phyloP scores from a whole-genome alignment of 345 rosid species.

The Rhizophora mangle region DNA sequence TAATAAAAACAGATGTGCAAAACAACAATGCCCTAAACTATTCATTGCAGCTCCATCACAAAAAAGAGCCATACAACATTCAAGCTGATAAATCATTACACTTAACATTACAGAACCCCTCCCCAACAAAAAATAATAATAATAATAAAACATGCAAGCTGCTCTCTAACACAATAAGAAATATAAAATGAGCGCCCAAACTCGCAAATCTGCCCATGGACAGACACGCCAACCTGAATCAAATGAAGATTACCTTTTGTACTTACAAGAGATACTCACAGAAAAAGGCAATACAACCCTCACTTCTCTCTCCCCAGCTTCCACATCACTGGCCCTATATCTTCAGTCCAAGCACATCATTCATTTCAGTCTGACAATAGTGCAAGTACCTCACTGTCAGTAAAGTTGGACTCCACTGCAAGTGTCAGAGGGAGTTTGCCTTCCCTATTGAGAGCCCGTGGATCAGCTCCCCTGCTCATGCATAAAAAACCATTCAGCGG shows the following conservation, averaged over 20 bases:
- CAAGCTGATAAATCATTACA: conserved; percentile 24
- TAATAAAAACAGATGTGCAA: conserved; percentile 30
- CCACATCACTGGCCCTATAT: conserved; percentile 12
- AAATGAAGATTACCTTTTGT: conserved; percentile 19
- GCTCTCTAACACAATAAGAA: conserved; percentile 17
- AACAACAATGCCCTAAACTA: conserved; percentile 33
- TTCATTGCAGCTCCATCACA: conserved; percentile 23
- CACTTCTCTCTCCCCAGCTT: conserved; percentile 24
- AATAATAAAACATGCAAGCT: conserved; percentile 17
- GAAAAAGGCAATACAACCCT: conserved; percentile 20
- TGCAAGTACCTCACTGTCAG: conserved; percentile 57
- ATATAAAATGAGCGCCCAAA: conserved; percentile 18
- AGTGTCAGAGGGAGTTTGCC: conserved; percentile 66
- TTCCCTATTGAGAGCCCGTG: conserved; percentile 50
- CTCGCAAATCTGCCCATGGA: conserved; percentile 32
- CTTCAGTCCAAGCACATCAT: conserved; percentile 22
- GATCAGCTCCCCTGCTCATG: conserved; percentile 83
- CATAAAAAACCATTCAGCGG: not conserved
- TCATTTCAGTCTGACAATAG: conserved; percentile 63
- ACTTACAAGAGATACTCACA: conserved; percentile 28
- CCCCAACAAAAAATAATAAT: too few relatives aligned
- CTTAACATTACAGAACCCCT: conserved; percentile 10
- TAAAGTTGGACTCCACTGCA: conserved; percentile 53
- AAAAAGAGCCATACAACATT: conserved; percentile 16
- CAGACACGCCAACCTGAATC: conserved; percentile 39